Base-by-base conservation (phyloP, 441 rosid genomes). In the Populus hybrid region DNA sequence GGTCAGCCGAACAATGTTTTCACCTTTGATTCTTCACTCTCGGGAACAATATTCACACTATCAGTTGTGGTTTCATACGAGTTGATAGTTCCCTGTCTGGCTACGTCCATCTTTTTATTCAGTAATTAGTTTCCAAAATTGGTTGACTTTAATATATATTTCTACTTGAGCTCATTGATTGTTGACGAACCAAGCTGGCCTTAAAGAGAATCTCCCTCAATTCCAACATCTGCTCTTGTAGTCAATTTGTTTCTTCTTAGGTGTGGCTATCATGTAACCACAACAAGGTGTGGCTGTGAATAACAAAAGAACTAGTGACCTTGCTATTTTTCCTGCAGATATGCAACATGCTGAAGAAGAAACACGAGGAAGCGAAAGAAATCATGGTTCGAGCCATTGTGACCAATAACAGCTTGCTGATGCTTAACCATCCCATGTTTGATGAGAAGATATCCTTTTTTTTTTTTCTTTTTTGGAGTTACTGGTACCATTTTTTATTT, bases 331-430 rank as follows among this genome's bases (percentile, higher is more conserved):
- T 77, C 81, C 26, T 82, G 85, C 92, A 97, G 99, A 87, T 97
- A 12, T 89, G 93, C 88, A 88, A 83, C 89, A 87, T 84, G 87
- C 88, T 97, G 82, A 91, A 81, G 86, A 93, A 94, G 90, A 94
- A 89, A 84, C 86, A 89, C 4, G 98, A 93, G 79, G 97, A 93
- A 86, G 97, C 94, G 50, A 94, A 90, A 83, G 95, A 93, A 83
- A 4, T 91, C 73, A 72, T 91, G 83, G 97, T 97, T 82, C 93
- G 91, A 76, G 95, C 97, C 72, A 59, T 91, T 68, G 93, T 97
- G 82, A 90, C 87, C 85, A 94, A 89, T 89, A 94, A 91, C 78
- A 87, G 87, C 65, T 85, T 93, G 9, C 87, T 93, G 74, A 89
- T 94, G 91, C 98, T 97, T 68, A 91, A 91, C 84, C 98, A 91